These are phyloP conservation scores for Calvatia gigantea DNA, from an alignment of 768 basidiomycete genomes.

Conservation along the genomic window DNA sequence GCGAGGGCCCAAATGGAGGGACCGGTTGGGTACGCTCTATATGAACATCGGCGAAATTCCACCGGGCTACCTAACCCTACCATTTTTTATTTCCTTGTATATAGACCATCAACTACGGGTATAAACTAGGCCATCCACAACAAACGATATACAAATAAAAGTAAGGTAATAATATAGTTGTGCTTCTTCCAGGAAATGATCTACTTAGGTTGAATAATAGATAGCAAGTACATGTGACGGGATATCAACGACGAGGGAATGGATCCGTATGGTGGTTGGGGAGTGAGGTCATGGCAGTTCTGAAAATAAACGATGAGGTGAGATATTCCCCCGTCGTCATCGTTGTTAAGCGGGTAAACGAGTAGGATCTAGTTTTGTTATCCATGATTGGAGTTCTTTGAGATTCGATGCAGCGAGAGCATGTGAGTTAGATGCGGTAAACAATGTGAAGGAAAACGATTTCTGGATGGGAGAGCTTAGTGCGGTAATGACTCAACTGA, in stretches of 20 bases:
- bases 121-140: not conserved
- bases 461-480: constrained; percentile 45
- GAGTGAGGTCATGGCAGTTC: not conserved
- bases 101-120: not conserved
- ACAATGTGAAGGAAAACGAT: constrained; percentile 84
- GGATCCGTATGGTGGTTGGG: not conserved
- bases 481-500: not conserved
- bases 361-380: constrained; percentile 79
- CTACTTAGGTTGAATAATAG: not conserved
- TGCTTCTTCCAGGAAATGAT: not conserved
- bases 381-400: constrained; percentile 87
- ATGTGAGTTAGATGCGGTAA: constrained; percentile 90
- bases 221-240: constrained; percentile 9
- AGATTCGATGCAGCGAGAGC: constrained; percentile 77
- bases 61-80: too few relatives aligned
- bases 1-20: too few relatives aligned
- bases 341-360: constrained; percentile 39
- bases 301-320: not conserved
- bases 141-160: constrained; percentile 6
- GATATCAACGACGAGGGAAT: constrained; percentile 2
- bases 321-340: constrained; percentile 3
- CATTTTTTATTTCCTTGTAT: not conserved
- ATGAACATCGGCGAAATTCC: too few relatives aligned
- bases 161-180: constrained; percentile 3
- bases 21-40: too few relatives aligned